Conservation (phyloP, 495 filamentous ascomycete species). For the Echria macrotheca region DNA sequence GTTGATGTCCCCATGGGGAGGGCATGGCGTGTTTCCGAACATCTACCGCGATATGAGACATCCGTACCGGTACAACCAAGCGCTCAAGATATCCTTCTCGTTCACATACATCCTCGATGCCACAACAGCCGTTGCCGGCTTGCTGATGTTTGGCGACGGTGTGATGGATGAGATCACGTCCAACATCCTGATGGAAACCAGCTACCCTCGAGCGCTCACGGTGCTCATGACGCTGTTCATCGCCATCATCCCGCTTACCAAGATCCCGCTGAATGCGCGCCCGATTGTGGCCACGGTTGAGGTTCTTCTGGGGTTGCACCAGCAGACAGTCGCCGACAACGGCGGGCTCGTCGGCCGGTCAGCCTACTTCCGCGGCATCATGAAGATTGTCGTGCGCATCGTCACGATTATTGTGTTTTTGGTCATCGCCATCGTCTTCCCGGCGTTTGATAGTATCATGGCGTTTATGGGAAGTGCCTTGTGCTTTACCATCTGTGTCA, state of each 20-base stretch:
- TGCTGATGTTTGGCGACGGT: constrained; percentile 88
- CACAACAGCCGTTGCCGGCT: constrained; percentile 71
- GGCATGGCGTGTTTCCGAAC: constrained; percentile 91
- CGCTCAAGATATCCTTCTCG: constrained; percentile 74
- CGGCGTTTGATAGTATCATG: constrained; percentile 91
- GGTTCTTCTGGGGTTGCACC: constrained; percentile 66
- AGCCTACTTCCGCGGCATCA: constrained; percentile 49
- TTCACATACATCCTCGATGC: constrained; percentile 87
- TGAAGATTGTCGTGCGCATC: constrained; percentile 59
- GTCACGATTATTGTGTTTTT: constrained; percentile 36
- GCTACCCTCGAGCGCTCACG: constrained; percentile 70
- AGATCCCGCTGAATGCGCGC: constrained; percentile 84
- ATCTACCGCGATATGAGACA: constrained; percentile 98
- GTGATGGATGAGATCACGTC: constrained; percentile 85
- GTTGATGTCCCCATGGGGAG: constrained; percentile 95
- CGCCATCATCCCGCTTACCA: constrained; percentile 89
- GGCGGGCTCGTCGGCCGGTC: constrained; percentile 47
- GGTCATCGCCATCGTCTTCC: constrained; percentile 68
- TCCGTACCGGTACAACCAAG: constrained; percentile 74
- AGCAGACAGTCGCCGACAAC: constrained; percentile 43
- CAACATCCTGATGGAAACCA: constrained; percentile 67
- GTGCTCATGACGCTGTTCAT: constrained; percentile 78
- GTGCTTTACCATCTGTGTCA: constrained; percentile 92
- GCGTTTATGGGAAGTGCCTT: constrained; percentile 84
- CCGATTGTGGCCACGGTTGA: constrained; percentile 85